Evolutionary conservation across 352 stramenopile genomes (phyloP).

Genomic region (Aphanomyces stellatus): DNA sequence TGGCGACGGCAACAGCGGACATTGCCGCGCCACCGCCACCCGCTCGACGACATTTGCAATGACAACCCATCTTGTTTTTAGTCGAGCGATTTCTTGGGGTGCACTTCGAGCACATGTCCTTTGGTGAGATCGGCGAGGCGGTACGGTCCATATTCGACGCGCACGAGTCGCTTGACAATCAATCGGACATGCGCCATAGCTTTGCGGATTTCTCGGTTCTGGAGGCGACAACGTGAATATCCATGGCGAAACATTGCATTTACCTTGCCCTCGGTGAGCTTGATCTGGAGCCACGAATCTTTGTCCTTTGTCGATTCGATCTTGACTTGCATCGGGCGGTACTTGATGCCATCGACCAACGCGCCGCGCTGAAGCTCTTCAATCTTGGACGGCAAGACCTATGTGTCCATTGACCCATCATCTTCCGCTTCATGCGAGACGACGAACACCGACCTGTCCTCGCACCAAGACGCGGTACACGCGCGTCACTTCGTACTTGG

Average conservation of each 20-base stretch:
- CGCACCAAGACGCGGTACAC: conserved; percentile 83
- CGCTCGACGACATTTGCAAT: background rate
- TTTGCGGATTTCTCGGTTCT: conserved; percentile 89
- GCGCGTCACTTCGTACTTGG: conserved; percentile 56
- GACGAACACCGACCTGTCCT: conserved; percentile 30
- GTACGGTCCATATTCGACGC: conserved; percentile 86
- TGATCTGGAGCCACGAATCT: conserved; percentile 84
- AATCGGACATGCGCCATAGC: conserved; percentile 78
- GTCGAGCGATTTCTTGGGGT: conserved; percentile 41
- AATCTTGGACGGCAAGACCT: conserved; percentile 49
- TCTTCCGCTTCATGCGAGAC: background rate
- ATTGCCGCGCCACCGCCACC: no score
- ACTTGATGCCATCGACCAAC: conserved; percentile 79
- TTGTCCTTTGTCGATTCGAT: conserved; percentile 78
- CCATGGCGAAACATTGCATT: background rate
- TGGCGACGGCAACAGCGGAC: no score
- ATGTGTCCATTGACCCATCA: no score
- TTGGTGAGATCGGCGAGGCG: conserved; percentile 61
- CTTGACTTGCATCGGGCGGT: conserved; percentile 57
- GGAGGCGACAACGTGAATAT: conserved; percentile 9
- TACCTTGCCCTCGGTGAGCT: conserved; percentile 81
- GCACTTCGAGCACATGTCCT: conserved; percentile 73
- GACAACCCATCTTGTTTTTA: no score
- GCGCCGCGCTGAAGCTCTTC: conserved; percentile 62
- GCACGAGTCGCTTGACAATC: conserved; percentile 82